These are phyloP conservation scores for Globisporangium iwayamae DNA, from an alignment of 352 stramenopile genomes.

Conservation along the genomic window DNA sequence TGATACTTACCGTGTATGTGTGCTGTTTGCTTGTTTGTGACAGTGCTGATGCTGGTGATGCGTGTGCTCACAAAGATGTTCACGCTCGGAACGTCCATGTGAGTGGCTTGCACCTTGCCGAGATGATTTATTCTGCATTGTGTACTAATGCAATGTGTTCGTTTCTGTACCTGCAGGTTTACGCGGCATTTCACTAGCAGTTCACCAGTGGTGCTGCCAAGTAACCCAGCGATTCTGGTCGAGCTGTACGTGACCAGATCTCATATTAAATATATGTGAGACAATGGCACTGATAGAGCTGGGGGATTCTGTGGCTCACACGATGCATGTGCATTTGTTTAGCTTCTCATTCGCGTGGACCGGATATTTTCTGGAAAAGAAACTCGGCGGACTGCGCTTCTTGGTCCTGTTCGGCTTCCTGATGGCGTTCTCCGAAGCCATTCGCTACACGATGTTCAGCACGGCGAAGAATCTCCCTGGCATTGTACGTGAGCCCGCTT, in stretches of 20 bases:
- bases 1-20: not conserved
- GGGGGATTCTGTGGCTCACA: not conserved
- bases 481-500: slow-evolving; percentile 10
- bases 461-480: slow-evolving; percentile 14
- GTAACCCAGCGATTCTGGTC: slow-evolving; percentile 7
- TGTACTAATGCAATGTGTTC: not conserved
- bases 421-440: slow-evolving; percentile 21
- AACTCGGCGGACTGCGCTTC: slow-evolving; percentile 25
- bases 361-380: slow-evolving; percentile 23
- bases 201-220: slow-evolving; percentile 1
- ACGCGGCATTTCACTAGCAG: not conserved
- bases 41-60: slow-evolving; percentile 12
- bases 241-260: slow-evolving; percentile 8
- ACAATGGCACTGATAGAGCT: not conserved
- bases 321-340: not conserved
- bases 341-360: slow-evolving; percentile 29
- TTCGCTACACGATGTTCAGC: slow-evolving; percentile 16
- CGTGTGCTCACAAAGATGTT: slow-evolving; percentile 12
- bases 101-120: not conserved
- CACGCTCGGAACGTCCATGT: slow-evolving; percentile 9
- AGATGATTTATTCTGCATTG: not conserved
- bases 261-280: not conserved
- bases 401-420: slow-evolving; percentile 15
- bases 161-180: not conserved
- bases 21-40: not conserved